phyloP scores from a whole-genome alignment of 257 asterid species.

The Hygrophila difformis region DNA sequence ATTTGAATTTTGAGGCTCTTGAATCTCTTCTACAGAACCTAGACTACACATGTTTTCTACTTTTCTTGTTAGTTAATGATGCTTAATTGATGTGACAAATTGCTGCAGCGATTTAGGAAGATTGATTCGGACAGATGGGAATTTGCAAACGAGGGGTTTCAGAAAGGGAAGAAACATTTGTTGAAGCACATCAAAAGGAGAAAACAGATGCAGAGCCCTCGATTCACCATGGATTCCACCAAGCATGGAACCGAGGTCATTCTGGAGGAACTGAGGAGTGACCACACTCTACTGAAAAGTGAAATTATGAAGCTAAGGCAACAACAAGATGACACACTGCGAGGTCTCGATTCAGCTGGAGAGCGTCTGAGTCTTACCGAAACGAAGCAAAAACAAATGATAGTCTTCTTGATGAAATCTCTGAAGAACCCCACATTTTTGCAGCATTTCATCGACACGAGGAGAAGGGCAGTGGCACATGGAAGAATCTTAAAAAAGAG shows the following conservation, averaged over 20 bases:
- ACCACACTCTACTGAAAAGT: constrained; percentile 27
- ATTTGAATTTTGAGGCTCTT: too few species aligned
- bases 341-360: constrained; percentile 26
- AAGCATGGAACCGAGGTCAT: too few species aligned
- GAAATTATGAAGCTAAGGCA: constrained; percentile 51
- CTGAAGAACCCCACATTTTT: constrained; percentile 39
- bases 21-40: too few species aligned
- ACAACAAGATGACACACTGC: constrained; percentile 43
- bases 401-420: constrained; percentile 35
- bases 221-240: constrained; percentile 19
- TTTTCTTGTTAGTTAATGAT: too few species aligned
- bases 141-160: constrained; percentile 67
- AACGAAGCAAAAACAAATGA: constrained; percentile 40
- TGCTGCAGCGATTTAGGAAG: constrained; percentile 74
- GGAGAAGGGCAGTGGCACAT: constrained; percentile 15
- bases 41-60: too few species aligned
- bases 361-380: constrained; percentile 46
- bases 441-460: too few species aligned
- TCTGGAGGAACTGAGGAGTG: constrained; percentile 38
- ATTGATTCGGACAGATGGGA: constrained; percentile 87
- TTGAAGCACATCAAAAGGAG: constrained; percentile 70
- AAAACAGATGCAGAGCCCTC: constrained; percentile 31
- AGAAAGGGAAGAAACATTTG: constrained; percentile 65
- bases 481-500: constrained; percentile 38
- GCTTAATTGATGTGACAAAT: too few species aligned